Conservation (phyloP, 2,329 filamentous ascomycete genomes). For the Cyanodermella asteris region DNA sequence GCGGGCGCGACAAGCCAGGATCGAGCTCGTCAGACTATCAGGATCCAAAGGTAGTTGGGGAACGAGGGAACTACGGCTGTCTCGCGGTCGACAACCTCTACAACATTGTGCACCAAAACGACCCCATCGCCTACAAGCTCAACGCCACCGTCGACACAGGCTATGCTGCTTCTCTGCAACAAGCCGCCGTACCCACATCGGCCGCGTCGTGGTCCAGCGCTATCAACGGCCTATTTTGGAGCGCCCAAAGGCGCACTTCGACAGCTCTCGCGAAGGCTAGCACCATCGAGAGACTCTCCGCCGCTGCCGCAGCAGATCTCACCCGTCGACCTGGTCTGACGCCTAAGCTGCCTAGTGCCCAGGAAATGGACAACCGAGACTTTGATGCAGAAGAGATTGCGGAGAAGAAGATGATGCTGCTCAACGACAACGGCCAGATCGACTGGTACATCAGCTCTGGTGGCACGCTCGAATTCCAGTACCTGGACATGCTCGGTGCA, state of each 20-base stretch:
- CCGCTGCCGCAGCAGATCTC: conserved; percentile 37
- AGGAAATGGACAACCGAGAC: conserved; percentile 92
- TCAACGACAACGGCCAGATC: conserved; percentile 94
- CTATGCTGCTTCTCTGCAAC: conserved; percentile 57
- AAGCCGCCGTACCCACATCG: conserved; percentile 57
- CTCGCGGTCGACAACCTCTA: conserved; percentile 90
- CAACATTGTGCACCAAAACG: conserved; percentile 62
- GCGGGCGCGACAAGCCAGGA: conserved; percentile 53
- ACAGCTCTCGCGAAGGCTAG: conserved; percentile 28
- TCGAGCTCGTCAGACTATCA: conserved; percentile 43
- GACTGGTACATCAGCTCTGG: conserved; percentile 74
- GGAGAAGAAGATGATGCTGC: conserved; percentile 63
- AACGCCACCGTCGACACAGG: conserved; percentile 72
- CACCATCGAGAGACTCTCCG: no score
- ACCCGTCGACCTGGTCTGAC: conserved; percentile 36
- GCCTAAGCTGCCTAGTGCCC: conserved; percentile 39
- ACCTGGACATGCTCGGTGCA: conserved; percentile 87
- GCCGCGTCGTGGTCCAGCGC: conserved; percentile 42
- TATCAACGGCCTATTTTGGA: conserved; percentile 39
- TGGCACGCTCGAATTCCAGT: conserved; percentile 81
- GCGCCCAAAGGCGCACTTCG: conserved; percentile 36
- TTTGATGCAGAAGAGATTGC: conserved; percentile 83
- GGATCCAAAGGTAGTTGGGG: conserved; percentile 51
- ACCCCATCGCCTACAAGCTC: conserved; percentile 73
- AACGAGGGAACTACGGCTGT: conserved; percentile 65